Conservation (phyloP, 2,329 filamentous ascomycete species). For the Cercospora zeae-maydis region DNA sequence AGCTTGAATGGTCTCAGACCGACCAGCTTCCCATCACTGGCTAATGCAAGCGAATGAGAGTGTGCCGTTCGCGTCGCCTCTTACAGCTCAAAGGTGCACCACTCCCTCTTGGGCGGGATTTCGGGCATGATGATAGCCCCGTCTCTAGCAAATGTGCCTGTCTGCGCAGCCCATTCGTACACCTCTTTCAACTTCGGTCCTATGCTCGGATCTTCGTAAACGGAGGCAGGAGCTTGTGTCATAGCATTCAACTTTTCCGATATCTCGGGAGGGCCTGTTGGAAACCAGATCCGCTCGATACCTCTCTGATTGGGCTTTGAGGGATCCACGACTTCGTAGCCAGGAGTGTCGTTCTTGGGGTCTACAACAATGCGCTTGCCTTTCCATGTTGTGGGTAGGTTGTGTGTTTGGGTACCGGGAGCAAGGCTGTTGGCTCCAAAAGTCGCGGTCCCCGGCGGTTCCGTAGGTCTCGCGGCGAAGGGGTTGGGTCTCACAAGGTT, state of each 20-base stretch:
- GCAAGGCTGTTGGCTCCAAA: not conserved
- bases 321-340: slow-evolving; percentile 7
- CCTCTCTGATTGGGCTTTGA: not conserved
- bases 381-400: slow-evolving; percentile 6
- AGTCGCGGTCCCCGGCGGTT: not conserved
- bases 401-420: not conserved
- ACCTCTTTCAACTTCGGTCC: slow-evolving; percentile 52
- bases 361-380: slow-evolving; percentile 7
- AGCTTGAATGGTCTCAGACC: not conserved
- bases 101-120: slow-evolving; percentile 73
- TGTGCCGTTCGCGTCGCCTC: not conserved
- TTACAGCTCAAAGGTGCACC: slow-evolving; percentile 47
- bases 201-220: slow-evolving; percentile 56
- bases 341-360: not conserved
- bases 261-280: slow-evolving; percentile 55
- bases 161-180: slow-evolving; percentile 62
- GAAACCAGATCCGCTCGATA: slow-evolving; percentile 16
- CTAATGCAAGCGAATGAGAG: not conserved
- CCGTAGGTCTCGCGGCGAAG: slow-evolving; percentile 16
- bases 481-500: slow-evolving; percentile 15
- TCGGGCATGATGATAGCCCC: slow-evolving; percentile 64
- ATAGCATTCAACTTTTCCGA: slow-evolving; percentile 43
- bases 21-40: not conserved
- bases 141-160: slow-evolving; percentile 62
- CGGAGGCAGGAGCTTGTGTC: slow-evolving; percentile 57